Base-by-base conservation (phyloP, 345 rosid genomes). In the Carallia pectinifolia region DNA sequence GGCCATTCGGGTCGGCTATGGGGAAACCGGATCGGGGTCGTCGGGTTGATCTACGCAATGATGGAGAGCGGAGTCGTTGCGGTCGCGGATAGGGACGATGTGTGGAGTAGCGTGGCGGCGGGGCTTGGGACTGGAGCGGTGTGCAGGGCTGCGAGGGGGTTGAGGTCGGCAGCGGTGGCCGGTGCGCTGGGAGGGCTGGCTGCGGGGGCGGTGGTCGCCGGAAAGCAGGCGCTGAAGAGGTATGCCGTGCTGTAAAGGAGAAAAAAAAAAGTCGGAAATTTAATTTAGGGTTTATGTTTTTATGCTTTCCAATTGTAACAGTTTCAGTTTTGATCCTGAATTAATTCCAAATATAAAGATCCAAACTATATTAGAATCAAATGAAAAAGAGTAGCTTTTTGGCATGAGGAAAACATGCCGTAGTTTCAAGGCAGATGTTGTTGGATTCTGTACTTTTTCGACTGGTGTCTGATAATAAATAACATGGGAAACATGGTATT, bases 81-180 rank as follows among this genome's bases (percentile, higher is more conserved):
- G 50, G 73, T 58, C 1, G 78, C 86, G 0, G 97, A 90, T 69
- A 80, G 87, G 70, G 99, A 91, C 17, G 97, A 95, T 77, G 81
- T 88, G 33, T 95, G 96, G 97, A 95, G 88, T 18, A 90, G 96
- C 77, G 90, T 90, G 19, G 96, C 83, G 36, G 97, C 99, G 17
- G 98, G 98, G 66, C 88, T 94, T 1, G 89, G 89, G 6, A 94
- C 97, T 0, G 98, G 97, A 6, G 98, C 96, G 0, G 83, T 94
- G 2, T 91, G 79, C 60, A 80, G 95, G 71, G 98, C 98, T 15
- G 97, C 98, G 3, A 81, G 96, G 65, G 98, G 98, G 10, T 81
- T 88, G 33, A 85, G 97, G 77, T 91, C 97, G 7, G 98, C 98
- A 2, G 98, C 98, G 4, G 96, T 94, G 38, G 98, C 98, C 0